Conservation (phyloP, 208 protist species). For the Trypanosoma melophagium region DNA sequence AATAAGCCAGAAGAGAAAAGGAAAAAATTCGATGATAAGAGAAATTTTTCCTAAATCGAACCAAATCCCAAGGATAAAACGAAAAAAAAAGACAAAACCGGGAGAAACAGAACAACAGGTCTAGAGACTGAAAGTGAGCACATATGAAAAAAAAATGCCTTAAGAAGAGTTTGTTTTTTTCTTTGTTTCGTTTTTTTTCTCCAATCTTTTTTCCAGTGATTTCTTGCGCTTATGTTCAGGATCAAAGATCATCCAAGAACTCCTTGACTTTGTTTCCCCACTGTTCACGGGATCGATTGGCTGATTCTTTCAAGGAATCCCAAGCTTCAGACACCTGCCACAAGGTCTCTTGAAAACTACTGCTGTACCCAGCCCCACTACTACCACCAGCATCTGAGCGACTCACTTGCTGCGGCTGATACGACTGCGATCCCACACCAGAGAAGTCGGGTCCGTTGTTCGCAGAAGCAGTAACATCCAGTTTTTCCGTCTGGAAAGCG, state of each 20-base stretch:
- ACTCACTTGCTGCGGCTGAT: constrained; percentile 39
- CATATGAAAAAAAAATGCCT: constrained; percentile 1
- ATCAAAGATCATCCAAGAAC: constrained; percentile 63
- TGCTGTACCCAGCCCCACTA: constrained; percentile 10
- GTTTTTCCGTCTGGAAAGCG: constrained; percentile 1
- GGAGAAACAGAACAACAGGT: not conserved
- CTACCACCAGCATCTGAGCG: constrained; percentile 4
- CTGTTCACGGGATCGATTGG: constrained; percentile 34
- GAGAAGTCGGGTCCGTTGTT: constrained; percentile 61
- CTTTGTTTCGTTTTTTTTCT: constrained; percentile 1
- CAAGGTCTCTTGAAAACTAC: constrained; percentile 40
- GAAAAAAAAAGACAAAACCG: constrained; percentile 6
- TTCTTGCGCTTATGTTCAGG: not conserved
- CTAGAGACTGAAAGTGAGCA: not conserved
- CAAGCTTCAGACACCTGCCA: constrained; percentile 60
- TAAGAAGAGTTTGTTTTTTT: not conserved
- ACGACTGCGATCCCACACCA: constrained; percentile 58
- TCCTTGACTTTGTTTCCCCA: constrained; percentile 57
- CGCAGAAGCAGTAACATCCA: not conserved
- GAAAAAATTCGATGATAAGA: constrained; percentile 18
- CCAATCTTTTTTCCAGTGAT: not conserved
- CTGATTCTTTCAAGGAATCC: constrained; percentile 50
- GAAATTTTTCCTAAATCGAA: not conserved
- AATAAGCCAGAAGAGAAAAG: constrained; percentile 16
- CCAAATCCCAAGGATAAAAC: constrained; percentile 2